Evolutionary conservation across 257 asterid genomes (phyloP).

Genomic region (Misopates orontium): DNA sequence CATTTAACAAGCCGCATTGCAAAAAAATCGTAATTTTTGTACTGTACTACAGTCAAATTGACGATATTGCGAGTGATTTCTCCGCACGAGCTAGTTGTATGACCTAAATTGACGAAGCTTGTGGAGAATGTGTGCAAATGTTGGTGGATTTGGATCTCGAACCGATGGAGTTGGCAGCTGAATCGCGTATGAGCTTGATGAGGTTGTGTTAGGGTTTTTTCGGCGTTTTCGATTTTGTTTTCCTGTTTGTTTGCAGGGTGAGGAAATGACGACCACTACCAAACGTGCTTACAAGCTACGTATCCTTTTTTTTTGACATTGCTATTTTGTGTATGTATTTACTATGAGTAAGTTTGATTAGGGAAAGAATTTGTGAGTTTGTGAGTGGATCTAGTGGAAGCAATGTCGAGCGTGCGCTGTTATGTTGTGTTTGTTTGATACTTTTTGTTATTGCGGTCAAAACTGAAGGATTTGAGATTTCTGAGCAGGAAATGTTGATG

Average conservation of each 20-base stretch:
- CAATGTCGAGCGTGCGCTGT: constrained; percentile 3
- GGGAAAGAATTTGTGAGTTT: constrained; percentile 11
- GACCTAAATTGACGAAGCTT: constrained; percentile 23
- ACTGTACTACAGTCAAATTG: not conserved
- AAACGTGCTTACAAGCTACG: constrained; percentile 99
- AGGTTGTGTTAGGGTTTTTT: constrained; percentile 45
- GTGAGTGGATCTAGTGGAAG: constrained; percentile 37
- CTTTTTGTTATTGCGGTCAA: constrained; percentile 19
- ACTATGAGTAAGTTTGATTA: constrained; percentile 16
- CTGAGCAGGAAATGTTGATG: constrained; percentile 1
- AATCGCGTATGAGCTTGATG: constrained; percentile 21
- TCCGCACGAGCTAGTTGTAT: not conserved
- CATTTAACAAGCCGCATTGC: not conserved
- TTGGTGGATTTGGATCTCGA: constrained; percentile 43
- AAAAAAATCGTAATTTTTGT: not conserved
- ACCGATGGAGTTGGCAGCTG: constrained; percentile 11
- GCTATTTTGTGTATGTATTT: not conserved
- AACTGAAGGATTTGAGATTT: constrained; percentile 12
- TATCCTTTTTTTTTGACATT: constrained; percentile 55
- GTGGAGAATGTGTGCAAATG: constrained; percentile 34
- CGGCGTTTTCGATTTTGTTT: constrained; percentile 27
- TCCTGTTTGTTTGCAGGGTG: constrained; percentile 22
- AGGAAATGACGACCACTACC: constrained; percentile 70
- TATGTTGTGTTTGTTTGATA: constrained; percentile 8
- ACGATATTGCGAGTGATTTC: constrained; percentile 2